Conservation (phyloP, 2,329 filamentous ascomycete species). For the Podosphaera fusca region DNA sequence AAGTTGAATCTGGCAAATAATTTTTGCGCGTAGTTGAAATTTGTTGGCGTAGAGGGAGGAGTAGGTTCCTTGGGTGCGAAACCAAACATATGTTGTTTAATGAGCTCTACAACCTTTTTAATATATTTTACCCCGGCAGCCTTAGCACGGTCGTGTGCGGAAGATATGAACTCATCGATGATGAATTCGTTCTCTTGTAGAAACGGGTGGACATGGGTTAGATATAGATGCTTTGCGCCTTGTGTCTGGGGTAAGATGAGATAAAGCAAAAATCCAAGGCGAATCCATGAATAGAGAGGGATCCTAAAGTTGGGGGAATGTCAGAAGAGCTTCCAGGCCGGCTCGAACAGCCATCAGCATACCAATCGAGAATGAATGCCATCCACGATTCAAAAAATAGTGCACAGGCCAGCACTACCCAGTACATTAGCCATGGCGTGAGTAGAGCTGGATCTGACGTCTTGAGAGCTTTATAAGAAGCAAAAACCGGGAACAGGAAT, state of each 20-base stretch:
- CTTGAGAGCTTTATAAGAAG: slow-evolving; percentile 93
- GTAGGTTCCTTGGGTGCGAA: slow-evolving; percentile 32
- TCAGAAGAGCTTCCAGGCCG: slow-evolving; percentile 1
- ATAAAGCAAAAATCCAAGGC: slow-evolving; percentile 71
- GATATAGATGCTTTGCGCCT: slow-evolving; percentile 69
- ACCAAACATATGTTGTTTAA: slow-evolving; percentile 60
- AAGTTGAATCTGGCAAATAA: slow-evolving; percentile 73
- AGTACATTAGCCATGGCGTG: slow-evolving; percentile 98
- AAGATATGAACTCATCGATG: slow-evolving; percentile 77
- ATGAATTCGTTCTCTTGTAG: slow-evolving; percentile 64
- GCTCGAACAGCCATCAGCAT: slow-evolving; percentile 8
- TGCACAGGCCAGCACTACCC: slow-evolving; percentile 70
- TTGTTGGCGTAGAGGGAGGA: slow-evolving; percentile 24
- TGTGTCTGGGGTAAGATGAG: slow-evolving; percentile 96
- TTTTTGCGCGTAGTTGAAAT: slow-evolving; percentile 36
- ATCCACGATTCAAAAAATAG: slow-evolving; percentile 71
- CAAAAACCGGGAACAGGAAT: slow-evolving; percentile 85
- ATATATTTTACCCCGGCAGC: slow-evolving; percentile 55
- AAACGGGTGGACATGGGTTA: slow-evolving; percentile 68
- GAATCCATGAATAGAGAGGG: slow-evolving; percentile 83
- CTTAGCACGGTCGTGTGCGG: slow-evolving; percentile 56
- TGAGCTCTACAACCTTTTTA: slow-evolving; percentile 43
- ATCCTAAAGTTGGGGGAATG: slow-evolving; percentile 28
- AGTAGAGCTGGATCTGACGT: slow-evolving; percentile 72
- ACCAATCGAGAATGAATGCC: slow-evolving; percentile 69